These are phyloP conservation scores for Haberlea rhodopensis DNA, from an alignment of 257 asterid species.

Conservation along the genomic window DNA sequence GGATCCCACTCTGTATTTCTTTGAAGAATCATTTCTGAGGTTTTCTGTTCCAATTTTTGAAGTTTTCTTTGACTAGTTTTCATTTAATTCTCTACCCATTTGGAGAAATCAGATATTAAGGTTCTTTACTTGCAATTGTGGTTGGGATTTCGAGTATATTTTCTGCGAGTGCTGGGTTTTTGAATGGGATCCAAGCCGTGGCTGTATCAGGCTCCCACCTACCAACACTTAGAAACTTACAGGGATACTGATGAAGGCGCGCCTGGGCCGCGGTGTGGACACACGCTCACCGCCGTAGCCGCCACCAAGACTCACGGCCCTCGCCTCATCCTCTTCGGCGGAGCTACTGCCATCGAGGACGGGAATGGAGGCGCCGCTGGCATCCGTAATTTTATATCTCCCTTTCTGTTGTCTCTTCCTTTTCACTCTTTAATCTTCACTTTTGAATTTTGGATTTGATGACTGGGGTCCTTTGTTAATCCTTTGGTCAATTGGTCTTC, in stretches of 20 bases:
- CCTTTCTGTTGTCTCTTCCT: background rate
- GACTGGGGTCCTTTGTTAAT: background rate
- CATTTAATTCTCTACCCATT: background rate
- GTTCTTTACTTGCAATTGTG: background rate
- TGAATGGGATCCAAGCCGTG: conserved; percentile 69
- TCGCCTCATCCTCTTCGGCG: conserved; percentile 90
- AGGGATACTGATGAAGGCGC: conserved; percentile 94
- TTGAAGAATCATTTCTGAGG: background rate
- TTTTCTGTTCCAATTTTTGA: background rate
- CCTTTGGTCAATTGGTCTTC: conserved; percentile 16
- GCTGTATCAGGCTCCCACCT: conserved; percentile 60
- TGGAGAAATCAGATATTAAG: conserved; percentile 34
- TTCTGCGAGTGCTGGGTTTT: conserved; percentile 1
- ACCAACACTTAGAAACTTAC: conserved; percentile 55
- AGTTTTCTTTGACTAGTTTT: background rate
- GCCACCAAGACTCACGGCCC: conserved; percentile 89
- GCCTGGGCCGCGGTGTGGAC: conserved; percentile 95
- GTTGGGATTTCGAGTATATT: background rate
- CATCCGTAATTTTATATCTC: conserved; percentile 47
- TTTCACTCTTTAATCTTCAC: background rate
- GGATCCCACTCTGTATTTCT: background rate
- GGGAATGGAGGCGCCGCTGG: conserved; percentile 89
- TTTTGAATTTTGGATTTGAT: conserved; percentile 8
- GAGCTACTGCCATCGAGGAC: conserved; percentile 94
- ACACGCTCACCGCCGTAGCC: conserved; percentile 91